A percentile compares a stretch with the other conserved stretches of the same genome.
These are phyloP conservation scores for Panicum miliaceum DNA, from an alignment of 176 grass and related monocot species.

Conservation along the genomic window DNA sequence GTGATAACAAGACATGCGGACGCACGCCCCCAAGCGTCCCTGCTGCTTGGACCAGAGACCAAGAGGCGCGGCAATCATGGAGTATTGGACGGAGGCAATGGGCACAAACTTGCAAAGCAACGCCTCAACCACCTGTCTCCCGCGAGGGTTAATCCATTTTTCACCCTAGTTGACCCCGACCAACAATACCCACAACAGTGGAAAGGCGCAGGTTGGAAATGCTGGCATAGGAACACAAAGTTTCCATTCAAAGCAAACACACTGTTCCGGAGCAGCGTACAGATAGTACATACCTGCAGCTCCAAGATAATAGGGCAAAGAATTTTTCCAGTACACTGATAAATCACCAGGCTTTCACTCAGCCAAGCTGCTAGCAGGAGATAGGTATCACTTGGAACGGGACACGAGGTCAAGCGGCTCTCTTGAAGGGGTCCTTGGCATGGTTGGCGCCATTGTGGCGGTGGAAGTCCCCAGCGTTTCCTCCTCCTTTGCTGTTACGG, in stretches of 20 bases:
- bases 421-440: conserved; percentile 58
- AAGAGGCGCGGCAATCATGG: background rate
- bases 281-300: conserved; percentile 1
- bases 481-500: conserved; percentile 55
- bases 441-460: conserved; percentile 47
- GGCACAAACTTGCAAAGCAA: background rate
- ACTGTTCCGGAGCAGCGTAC: conserved; percentile 1
- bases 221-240: background rate
- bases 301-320: background rate
- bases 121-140: background rate
- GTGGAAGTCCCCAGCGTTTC: conserved; percentile 48
- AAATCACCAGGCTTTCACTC: background rate
- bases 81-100: background rate
- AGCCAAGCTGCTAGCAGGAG: background rate
- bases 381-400: conserved; percentile 21
- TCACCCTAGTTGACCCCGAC: background rate
- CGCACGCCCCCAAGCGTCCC: too few species aligned
- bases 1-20: background rate
- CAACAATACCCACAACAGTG: background rate
- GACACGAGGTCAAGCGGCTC: conserved; percentile 53
- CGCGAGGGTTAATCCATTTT: background rate
- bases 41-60: background rate
- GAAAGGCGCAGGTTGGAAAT: background rate
- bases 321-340: background rate
- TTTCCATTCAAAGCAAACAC: conserved; percentile 25